A percentile compares a stretch with the other conserved stretches of the same genome.
Conservation (phyloP, 2,329 filamentous ascomycete species). For the Pyrenophora graminea region DNA sequence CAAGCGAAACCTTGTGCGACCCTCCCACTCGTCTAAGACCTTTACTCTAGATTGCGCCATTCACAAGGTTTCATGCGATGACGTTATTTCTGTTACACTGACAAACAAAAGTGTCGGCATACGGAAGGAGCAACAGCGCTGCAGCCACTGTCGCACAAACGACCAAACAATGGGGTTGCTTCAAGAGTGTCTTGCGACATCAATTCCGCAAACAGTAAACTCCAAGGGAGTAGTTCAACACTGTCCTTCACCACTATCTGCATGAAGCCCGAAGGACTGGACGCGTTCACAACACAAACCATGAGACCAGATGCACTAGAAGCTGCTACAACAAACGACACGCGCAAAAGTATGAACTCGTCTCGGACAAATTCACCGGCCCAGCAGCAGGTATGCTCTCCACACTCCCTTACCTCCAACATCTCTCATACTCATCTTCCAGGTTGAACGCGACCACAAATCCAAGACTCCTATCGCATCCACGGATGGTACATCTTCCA, state of each 20-base stretch:
- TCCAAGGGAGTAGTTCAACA: neutral
- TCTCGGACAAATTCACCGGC: neutral
- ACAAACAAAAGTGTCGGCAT: neutral
- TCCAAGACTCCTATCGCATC: neutral
- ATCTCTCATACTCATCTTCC: neutral
- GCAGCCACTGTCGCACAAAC: no score
- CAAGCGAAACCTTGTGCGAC: no score
- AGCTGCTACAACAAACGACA: slow-evolving; percentile 9
- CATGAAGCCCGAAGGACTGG: slow-evolving; percentile 26
- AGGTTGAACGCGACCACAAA: neutral
- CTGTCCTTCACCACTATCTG: neutral
- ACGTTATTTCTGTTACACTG: neutral
- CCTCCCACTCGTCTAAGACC: no score
- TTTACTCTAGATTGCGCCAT: no score
- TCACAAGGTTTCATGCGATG: no score
- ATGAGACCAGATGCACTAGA: slow-evolving; percentile 24
- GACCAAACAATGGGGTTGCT: neutral
- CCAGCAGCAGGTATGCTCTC: slow-evolving; percentile 6
- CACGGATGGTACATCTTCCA: slow-evolving; percentile 11
- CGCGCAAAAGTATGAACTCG: neutral
- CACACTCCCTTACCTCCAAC: no score
- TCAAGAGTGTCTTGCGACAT: neutral
- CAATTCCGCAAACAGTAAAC: no score
- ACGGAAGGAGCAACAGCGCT: no score
- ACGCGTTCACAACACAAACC: slow-evolving; percentile 23